phyloP scores from a whole-genome alignment of 2,329 filamentous ascomycete species.

The Aspergillus alliaceus region DNA sequence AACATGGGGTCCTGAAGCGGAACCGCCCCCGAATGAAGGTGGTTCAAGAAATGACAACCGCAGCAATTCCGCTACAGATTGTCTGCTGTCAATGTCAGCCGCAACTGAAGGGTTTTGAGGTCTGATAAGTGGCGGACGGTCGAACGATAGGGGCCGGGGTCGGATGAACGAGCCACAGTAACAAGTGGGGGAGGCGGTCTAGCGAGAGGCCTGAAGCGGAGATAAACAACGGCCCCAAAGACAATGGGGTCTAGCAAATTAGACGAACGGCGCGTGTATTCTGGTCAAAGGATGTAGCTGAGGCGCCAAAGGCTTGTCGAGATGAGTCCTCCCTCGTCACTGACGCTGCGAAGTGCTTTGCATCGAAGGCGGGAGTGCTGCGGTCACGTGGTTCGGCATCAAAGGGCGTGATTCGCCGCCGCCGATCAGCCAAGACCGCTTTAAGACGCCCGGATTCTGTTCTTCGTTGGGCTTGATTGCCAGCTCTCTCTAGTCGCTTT shows the following conservation, averaged over 20 bases:
- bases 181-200: slow-evolving; percentile 16
- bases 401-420: slow-evolving; percentile 27
- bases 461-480: neutral
- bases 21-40: slow-evolving; percentile 29
- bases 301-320: slow-evolving; percentile 22
- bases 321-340: slow-evolving; percentile 27
- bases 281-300: slow-evolving; percentile 15
- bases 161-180: slow-evolving; percentile 30
- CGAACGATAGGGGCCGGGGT: slow-evolving; percentile 21
- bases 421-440: slow-evolving; percentile 23
- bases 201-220: slow-evolving; percentile 14
- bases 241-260: slow-evolving; percentile 6
- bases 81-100: slow-evolving; percentile 11
- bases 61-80: slow-evolving; percentile 15
- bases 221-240: slow-evolving; percentile 12
- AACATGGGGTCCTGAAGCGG: slow-evolving; percentile 45
- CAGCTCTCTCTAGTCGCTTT: neutral
- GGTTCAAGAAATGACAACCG: slow-evolving; percentile 17
- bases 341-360: slow-evolving; percentile 36
- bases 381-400: slow-evolving; percentile 30
- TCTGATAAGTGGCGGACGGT: slow-evolving; percentile 17
- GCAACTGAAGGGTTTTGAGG: slow-evolving; percentile 2
- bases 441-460: slow-evolving; percentile 3
- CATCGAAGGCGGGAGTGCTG: slow-evolving; percentile 40
- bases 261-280: slow-evolving; percentile 2